A percentile compares a stretch with the other conserved stretches of the same genome.
Conservation (phyloP, 495 filamentous ascomycete species). For the Chaetomium cochliodes region DNA sequence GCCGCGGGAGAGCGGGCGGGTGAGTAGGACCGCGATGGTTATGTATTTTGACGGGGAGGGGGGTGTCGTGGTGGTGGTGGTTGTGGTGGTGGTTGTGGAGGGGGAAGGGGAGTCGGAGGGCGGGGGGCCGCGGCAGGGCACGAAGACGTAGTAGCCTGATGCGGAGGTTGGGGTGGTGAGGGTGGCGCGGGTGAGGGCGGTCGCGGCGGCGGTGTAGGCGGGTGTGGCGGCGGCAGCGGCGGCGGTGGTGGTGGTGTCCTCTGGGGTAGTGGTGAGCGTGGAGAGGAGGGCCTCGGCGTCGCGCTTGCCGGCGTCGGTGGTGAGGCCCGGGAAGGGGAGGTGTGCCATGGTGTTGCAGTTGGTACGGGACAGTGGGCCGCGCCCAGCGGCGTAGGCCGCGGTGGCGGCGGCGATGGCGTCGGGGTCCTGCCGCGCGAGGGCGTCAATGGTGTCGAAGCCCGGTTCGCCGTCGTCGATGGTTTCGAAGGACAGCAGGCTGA, state of each 20-base stretch:
- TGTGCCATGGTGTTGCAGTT: slow-evolving; percentile 75
- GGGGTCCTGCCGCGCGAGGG: slow-evolving; percentile 61
- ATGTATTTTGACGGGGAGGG: slow-evolving; percentile 6
- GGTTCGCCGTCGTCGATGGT: slow-evolving; percentile 36
- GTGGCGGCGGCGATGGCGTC: slow-evolving; percentile 51
- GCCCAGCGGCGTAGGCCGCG: slow-evolving; percentile 15
- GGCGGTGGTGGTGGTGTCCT: not conserved
- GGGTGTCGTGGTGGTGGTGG: not conserved
- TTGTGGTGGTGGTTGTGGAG: not conserved
- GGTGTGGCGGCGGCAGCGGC: too few relatives aligned
- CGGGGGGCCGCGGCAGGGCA: slow-evolving; percentile 2
- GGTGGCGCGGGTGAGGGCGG: not conserved
- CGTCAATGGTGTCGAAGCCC: slow-evolving; percentile 67
- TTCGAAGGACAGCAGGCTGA: slow-evolving; percentile 17
- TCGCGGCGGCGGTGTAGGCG: slow-evolving; percentile 1
- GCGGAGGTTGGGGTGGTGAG: not conserved
- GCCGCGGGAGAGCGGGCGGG: slow-evolving; percentile 52
- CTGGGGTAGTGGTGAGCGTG: not conserved
- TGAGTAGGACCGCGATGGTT: slow-evolving; percentile 33
- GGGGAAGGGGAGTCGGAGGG: not conserved
- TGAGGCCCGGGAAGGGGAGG: slow-evolving; percentile 42
- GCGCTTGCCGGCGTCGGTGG: slow-evolving; percentile 4
- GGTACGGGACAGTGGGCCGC: slow-evolving; percentile 50
- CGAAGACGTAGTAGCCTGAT: slow-evolving; percentile 14
- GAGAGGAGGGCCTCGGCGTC: slow-evolving; percentile 28